These are phyloP conservation scores for Fragilariopsis cylindrus DNA, from an alignment of 108 stramenopile genomes.

Conservation along the genomic window DNA sequence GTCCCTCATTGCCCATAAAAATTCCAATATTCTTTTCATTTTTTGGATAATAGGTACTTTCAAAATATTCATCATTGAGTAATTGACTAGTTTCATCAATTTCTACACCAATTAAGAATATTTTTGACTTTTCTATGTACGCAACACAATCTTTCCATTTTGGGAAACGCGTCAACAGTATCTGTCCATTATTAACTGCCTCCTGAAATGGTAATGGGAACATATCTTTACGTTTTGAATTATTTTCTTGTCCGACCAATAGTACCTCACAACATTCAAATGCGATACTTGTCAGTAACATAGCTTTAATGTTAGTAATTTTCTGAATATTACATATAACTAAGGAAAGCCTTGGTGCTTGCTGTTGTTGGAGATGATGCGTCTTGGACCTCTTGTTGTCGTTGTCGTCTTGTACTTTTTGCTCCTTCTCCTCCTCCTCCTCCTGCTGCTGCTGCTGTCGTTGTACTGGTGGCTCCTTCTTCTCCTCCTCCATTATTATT, in stretches of 20 bases:
- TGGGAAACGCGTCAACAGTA: constrained; percentile 45
- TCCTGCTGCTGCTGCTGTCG: no score
- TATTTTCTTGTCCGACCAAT: constrained; percentile 71
- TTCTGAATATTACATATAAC: constrained; percentile 83
- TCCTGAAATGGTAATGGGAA: constrained; percentile 26
- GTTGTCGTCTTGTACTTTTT: no score
- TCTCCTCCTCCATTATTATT: no score
- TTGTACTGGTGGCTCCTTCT: no score
- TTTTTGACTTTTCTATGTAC: constrained; percentile 36
- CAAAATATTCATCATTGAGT: constrained; percentile 40
- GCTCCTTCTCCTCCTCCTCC: no score
- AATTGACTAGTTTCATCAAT: constrained; percentile 55
- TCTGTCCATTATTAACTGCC: constrained; percentile 8
- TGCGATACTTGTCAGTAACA: constrained; percentile 61
- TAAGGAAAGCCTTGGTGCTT: constrained; percentile 42
- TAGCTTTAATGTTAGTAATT: constrained; percentile 54
- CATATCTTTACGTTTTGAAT: constrained; percentile 15
- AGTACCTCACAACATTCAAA: constrained; percentile 65
- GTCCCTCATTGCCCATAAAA: constrained; percentile 88
- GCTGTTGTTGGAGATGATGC: no score
- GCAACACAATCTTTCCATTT: constrained; percentile 69
- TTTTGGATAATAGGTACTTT: constrained; percentile 22
- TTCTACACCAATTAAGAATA: constrained; percentile 75
- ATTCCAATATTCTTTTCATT: constrained; percentile 44
- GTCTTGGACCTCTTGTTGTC: no score